Evolutionary conservation across 2,329 filamentous ascomycete genomes (phyloP).

Genomic region (Fusarium newnesense): DNA sequence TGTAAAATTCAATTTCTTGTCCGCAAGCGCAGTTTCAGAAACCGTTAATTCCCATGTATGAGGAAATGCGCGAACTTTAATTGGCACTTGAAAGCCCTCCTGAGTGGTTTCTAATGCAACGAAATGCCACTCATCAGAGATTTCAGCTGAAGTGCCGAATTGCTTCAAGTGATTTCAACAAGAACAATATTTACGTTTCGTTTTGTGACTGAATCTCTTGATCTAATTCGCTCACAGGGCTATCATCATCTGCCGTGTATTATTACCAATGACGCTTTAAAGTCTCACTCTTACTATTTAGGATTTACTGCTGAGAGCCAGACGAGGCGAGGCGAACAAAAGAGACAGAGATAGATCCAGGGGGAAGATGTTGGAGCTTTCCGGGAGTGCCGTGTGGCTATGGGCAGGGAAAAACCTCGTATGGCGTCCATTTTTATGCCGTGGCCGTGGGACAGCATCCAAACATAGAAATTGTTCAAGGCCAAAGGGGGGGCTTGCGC

Average conservation of each 20-base stretch:
- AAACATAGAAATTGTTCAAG: slow-evolving; percentile 41
- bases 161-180: neutral
- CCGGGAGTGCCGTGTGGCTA: slow-evolving; percentile 42
- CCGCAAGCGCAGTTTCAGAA: slow-evolving; percentile 34
- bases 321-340: slow-evolving; percentile 3
- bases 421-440: slow-evolving; percentile 39
- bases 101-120: neutral
- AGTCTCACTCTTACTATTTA: neutral
- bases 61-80: neutral
- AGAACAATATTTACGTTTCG: neutral
- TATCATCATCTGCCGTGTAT: neutral
- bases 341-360: slow-evolving; percentile 8
- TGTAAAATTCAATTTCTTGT: slow-evolving; percentile 19
- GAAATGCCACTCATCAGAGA: neutral
- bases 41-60: slow-evolving; percentile 12
- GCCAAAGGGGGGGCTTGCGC: slow-evolving; percentile 27
- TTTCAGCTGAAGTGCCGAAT: neutral
- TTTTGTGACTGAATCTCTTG: neutral
- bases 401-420: slow-evolving; percentile 38
- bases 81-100: neutral
- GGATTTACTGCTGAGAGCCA: slow-evolving; percentile 1
- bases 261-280: slow-evolving; percentile 5
- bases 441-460: slow-evolving; percentile 39
- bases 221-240: neutral
- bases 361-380: slow-evolving; percentile 8